Conservation (phyloP, 768 basidiomycete genomes). For the Rhizopogon vesiculosus region DNA sequence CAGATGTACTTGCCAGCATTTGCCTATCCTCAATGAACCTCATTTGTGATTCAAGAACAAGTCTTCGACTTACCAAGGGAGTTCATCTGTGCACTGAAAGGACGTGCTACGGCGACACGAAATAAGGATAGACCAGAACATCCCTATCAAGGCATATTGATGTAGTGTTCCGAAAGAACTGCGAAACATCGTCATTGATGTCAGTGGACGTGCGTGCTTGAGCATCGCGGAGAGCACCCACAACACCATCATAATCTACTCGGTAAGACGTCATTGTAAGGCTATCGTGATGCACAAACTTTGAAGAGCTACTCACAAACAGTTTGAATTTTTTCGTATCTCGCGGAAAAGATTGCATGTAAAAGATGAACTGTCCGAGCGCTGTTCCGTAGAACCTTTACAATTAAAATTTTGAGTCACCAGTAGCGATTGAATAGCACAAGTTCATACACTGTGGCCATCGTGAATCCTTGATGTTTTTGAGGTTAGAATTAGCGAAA, state of each 20-base stretch:
- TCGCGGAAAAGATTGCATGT: conserved; percentile 12
- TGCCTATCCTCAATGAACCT: background rate
- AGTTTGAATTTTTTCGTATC: conserved; percentile 8
- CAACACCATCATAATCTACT: background rate
- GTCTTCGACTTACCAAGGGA: background rate
- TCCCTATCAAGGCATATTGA: background rate
- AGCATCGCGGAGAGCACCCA: background rate
- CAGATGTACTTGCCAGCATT: background rate
- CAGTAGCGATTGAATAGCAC: background rate
- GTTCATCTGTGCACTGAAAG: background rate
- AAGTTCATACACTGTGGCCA: conserved; percentile 10
- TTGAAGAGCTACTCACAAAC: conserved; percentile 7
- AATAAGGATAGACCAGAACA: conserved; percentile 1
- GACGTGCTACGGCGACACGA: background rate
- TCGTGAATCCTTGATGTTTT: conserved; percentile 5
- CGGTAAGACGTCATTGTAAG: background rate
- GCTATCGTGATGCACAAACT: no score
- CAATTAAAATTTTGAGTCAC: background rate
- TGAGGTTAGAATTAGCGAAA: background rate
- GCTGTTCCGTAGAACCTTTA: conserved; percentile 15
- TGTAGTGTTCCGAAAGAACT: background rate
- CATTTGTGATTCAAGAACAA: background rate
- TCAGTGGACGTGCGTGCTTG: background rate
- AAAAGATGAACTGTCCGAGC: conserved; percentile 14
- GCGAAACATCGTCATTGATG: no score